Evolutionary conservation across 2,329 filamentous ascomycete genomes (phyloP).

Genomic region (Phialophora verrucosa): DNA sequence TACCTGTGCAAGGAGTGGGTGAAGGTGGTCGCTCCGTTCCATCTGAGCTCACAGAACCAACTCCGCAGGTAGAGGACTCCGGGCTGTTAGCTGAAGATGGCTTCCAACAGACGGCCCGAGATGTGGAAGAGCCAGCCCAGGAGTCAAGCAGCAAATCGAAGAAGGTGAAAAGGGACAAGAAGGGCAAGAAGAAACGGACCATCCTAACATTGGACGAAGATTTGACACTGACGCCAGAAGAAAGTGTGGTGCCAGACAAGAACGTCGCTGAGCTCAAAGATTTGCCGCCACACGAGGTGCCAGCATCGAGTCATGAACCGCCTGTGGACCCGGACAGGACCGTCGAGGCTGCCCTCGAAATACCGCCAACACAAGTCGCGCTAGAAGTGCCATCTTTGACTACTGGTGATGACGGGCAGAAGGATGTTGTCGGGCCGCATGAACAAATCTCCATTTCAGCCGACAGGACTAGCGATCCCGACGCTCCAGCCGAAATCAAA

Average conservation of each 20-base stretch:
- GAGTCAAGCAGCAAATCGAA: slow-evolving; percentile 8
- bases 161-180: slow-evolving; percentile 31
- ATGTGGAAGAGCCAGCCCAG: not conserved
- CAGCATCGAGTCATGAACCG: not conserved
- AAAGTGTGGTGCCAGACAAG: not conserved
- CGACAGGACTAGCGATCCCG: not conserved
- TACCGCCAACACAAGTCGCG: not conserved
- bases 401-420: not conserved
- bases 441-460: not conserved
- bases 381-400: not conserved
- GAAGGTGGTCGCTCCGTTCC: not conserved
- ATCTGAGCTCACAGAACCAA: not conserved
- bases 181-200: slow-evolving; percentile 18
- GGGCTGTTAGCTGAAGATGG: not conserved
- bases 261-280: not conserved
- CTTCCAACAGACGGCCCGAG: not conserved
- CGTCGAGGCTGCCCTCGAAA: not conserved
- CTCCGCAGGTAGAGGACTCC: not conserved
- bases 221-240: not conserved
- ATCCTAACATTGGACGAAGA: slow-evolving; percentile 6
- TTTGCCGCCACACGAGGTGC: not conserved
- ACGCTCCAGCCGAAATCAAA: not conserved
- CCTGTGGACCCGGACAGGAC: not conserved
- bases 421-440: not conserved
- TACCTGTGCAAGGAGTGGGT: not conserved